Evolutionary conservation across 129 eudicot species (phyloP).

Genomic region (Centella asiatica): DNA sequence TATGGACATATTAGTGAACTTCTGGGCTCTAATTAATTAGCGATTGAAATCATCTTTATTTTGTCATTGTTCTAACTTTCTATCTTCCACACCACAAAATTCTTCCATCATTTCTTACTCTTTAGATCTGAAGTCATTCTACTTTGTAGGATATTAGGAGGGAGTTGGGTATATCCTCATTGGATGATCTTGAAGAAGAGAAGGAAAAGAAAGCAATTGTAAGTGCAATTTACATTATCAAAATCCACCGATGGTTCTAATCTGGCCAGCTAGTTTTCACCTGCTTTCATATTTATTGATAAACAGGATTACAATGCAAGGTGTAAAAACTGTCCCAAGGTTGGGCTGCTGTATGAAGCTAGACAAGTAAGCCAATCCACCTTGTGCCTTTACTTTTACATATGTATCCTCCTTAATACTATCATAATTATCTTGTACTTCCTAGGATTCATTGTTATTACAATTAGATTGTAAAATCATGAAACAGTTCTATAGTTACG

Average conservation of each 20-base stretch:
- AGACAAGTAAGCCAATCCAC: constrained; percentile 33
- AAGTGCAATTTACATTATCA: constrained; percentile 14
- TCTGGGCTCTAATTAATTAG: not conserved
- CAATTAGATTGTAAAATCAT: no score
- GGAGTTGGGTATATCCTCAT: constrained; percentile 38
- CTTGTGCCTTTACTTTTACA: not conserved
- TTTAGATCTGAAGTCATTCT: not conserved
- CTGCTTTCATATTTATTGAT: not conserved
- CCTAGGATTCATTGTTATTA: not conserved
- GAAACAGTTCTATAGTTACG: no score
- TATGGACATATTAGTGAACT: not conserved
- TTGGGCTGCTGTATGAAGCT: constrained; percentile 42
- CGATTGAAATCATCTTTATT: not conserved
- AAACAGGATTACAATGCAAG: constrained; percentile 43
- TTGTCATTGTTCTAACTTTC: no score
- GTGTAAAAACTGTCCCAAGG: constrained; percentile 38
- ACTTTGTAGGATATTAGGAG: constrained; percentile 35
- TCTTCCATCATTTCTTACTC: not conserved
- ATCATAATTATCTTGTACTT: not conserved
- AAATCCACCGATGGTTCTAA: not conserved
- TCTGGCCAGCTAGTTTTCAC: not conserved
- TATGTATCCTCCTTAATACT: not conserved
- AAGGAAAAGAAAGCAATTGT: constrained; percentile 35
- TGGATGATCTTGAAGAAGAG: constrained; percentile 32
- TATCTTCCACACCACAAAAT: no score